A percentile compares a stretch with the other conserved stretches of the same genome.
phyloP scores from a whole-genome alignment of 805 yeast species.

The Metschnikowia santaceciliae region DNA sequence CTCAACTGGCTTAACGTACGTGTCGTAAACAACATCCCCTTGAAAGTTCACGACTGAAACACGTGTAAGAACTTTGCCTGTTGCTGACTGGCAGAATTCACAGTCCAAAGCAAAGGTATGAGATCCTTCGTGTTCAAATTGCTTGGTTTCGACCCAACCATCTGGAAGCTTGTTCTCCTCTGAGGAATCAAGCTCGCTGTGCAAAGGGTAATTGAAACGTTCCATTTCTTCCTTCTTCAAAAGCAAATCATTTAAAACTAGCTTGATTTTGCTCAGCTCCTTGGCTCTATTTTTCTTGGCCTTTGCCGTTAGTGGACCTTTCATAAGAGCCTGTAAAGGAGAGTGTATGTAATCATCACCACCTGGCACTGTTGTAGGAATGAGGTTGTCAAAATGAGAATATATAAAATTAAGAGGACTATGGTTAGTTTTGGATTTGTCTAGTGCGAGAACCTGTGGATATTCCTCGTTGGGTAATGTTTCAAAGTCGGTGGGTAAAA shows the following conservation, averaged over 20 bases:
- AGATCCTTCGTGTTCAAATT: conserved; percentile 54
- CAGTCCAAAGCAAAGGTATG: conserved; percentile 83
- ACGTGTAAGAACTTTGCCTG: conserved; percentile 69
- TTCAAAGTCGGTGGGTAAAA: conserved; percentile 43
- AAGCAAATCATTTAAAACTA: conserved; percentile 50
- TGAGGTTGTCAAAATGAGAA: conserved; percentile 35
- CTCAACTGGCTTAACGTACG: conserved; percentile 72
- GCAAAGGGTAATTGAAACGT: conserved; percentile 58
- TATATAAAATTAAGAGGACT: conserved; percentile 31
- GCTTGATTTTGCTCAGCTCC: conserved; percentile 32
- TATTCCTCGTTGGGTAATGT: conserved; percentile 1
- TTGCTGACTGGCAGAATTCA: conserved; percentile 76
- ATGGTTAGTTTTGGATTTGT: neutral
- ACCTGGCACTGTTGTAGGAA: conserved; percentile 66
- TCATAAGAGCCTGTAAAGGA: conserved; percentile 51
- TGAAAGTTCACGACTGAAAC: conserved; percentile 68
- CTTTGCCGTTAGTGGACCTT: conserved; percentile 52
- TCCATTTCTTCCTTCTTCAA: conserved; percentile 47
- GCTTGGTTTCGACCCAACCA: conserved; percentile 53
- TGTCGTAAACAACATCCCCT: conserved; percentile 60
- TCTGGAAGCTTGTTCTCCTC: conserved; percentile 11
- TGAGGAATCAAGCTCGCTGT: conserved; percentile 20
- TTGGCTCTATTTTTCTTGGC: conserved; percentile 45
- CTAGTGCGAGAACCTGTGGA: conserved; percentile 2
- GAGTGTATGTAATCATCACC: conserved; percentile 52